Percentiles rank a stretch among this genome's conserved stretches.
phyloP scores from a whole-genome alignment of 2,329 filamentous ascomycete genomes.

The Zasmidium cellare region DNA sequence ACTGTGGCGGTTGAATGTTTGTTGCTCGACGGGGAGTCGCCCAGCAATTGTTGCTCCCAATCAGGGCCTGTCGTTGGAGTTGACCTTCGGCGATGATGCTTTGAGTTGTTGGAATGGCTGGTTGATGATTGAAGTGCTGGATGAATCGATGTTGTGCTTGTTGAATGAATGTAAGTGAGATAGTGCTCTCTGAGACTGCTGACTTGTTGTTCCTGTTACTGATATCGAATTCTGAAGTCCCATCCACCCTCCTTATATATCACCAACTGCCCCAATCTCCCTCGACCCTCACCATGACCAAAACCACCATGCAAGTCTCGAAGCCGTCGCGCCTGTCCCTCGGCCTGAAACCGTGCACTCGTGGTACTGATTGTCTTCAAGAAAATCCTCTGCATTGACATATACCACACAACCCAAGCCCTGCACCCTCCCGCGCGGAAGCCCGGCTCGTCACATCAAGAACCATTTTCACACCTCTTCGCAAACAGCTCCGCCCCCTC shows the following conservation, averaged over 20 bases:
- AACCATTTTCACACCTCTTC: not conserved
- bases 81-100: too few species aligned
- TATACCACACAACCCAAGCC: conserved; percentile 1
- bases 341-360: conserved; percentile 12
- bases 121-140: too few species aligned
- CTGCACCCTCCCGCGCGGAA: conserved; percentile 6
- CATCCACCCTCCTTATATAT: conserved; percentile 7
- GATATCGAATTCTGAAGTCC: not conserved
- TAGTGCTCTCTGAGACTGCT: not conserved
- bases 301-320: not conserved
- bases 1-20: too few species aligned
- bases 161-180: not conserved
- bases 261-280: not conserved
- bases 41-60: too few species aligned
- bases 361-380: conserved; percentile 24
- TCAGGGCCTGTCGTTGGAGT: too few species aligned
- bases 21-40: too few species aligned
- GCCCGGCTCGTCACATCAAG: not conserved
- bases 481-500: not conserved
- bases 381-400: conserved; percentile 4
- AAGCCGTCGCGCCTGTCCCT: conserved; percentile 9
- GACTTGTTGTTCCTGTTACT: not conserved
- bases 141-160: not conserved
- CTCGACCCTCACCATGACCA: not conserved
- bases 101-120: too few species aligned